Evolutionary conservation across 2,329 filamentous ascomycete genomes (phyloP), one percentile per base, ranked within the genome.

Genomic region (Verticillium nonalfalfae): DNA sequence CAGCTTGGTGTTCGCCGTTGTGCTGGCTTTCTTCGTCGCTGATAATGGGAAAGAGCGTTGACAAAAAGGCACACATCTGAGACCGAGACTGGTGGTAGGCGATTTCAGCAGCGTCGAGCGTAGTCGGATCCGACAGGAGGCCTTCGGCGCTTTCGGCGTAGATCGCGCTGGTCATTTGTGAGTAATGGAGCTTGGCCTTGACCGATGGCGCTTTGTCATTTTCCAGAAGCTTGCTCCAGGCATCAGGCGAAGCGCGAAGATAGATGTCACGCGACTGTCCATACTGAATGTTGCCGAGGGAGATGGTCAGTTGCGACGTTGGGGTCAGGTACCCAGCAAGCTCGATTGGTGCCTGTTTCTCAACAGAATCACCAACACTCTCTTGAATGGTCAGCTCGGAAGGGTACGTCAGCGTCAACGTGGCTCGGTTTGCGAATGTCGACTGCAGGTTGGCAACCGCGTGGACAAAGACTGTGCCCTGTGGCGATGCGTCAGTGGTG

Each of bases 381-480:
- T 79, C 73, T 31, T 74, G 64, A 0, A 85, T 62, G 2, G 71
- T 60, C 4, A 84, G 59, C 0, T 66, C 64, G 2, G 66, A 61
- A 0, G 76, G 71, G 57, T 78, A 80, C 0, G 66, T 72, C 21
- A 87, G 62, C 2, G 70, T 71, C 1, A 87, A 69, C 0, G 66
- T 71, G 2, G 79, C 80, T 1, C 75, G 73, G 4, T 74, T 80
- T 2, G 84, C 84, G 63, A 79, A 86, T 0, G 85, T 87, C 2
- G 81, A 78, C 66, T 85, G 85, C 1, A 88, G 69, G 64, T 87
- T 86, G 18, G 85, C 85, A 2, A 87, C 78, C 1, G 85, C 83
- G 66, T 88, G 83, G 3, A 86, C 77, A 63, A 88, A 87, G 3
- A 85, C 83, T 2, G 85, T 87, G 3, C 82, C 82, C 75, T 78